Conservation (phyloP, 108 stramenopile species). For the Cyclostephanos tholiformis region DNA sequence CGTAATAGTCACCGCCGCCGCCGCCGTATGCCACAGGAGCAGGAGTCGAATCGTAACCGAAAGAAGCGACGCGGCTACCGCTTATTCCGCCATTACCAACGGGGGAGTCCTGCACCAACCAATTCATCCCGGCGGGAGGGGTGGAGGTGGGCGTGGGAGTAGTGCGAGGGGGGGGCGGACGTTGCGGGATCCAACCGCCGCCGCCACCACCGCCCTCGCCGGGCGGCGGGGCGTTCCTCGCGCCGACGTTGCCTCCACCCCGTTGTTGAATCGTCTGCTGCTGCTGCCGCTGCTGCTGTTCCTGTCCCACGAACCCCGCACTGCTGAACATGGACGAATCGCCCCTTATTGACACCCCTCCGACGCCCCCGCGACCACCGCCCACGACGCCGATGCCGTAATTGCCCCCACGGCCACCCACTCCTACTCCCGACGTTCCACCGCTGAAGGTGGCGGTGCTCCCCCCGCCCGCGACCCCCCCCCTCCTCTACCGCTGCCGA, state of each 20-base stretch:
- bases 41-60: background rate
- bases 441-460: constrained; percentile 6
- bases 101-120: background rate
- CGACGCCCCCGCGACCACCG: background rate
- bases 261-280: background rate
- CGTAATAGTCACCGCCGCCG: background rate
- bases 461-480: constrained; percentile 17
- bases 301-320: constrained; percentile 14
- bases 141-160: background rate
- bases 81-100: background rate
- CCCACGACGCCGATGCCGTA: background rate
- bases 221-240: background rate
- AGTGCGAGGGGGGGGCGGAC: background rate
- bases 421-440: background rate
- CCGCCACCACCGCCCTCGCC: background rate
- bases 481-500: background rate
- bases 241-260: background rate
- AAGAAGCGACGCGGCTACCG: background rate
- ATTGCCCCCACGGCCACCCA: background rate
- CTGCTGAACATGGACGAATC: constrained; percentile 33
- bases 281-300: background rate
- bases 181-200: background rate
- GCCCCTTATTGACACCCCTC: constrained; percentile 21
- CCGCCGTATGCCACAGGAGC: background rate
- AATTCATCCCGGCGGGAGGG: constrained; percentile 4